Conservation (phyloP, 768 basidiomycete species). For the Suillus luteus region DNA sequence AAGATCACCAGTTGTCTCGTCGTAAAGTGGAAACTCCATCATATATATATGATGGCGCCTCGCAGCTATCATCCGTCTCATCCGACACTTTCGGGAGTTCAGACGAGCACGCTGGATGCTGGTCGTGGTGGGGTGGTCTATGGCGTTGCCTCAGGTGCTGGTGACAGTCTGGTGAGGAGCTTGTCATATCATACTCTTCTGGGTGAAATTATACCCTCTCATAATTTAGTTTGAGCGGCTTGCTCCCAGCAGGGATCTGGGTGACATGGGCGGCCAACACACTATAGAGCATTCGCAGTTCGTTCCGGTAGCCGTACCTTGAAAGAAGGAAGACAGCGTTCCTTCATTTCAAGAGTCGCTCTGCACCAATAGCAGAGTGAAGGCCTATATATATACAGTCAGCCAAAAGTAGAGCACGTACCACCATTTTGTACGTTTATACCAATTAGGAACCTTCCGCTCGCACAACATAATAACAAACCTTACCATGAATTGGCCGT, state of each 20-base stretch:
- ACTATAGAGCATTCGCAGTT: not conserved
- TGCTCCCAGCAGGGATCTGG: not conserved
- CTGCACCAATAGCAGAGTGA: not conserved
- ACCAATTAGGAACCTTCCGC: not conserved
- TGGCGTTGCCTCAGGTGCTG: constrained; percentile 28
- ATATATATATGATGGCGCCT: constrained; percentile 27
- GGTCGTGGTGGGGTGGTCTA: constrained; percentile 23
- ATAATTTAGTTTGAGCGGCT: no score
- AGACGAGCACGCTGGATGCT: constrained; percentile 23
- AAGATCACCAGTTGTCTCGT: constrained; percentile 12
- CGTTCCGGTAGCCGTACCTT: not conserved
- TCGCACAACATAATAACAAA: not conserved
- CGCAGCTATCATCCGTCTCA: constrained; percentile 27
- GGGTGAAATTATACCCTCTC: not conserved
- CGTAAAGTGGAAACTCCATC: constrained; percentile 15
- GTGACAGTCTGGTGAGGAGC: constrained; percentile 17
- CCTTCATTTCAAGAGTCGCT: not conserved
- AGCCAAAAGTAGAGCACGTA: not conserved
- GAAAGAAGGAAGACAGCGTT: not conserved
- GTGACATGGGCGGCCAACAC: not conserved
- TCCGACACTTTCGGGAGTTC: constrained; percentile 20
- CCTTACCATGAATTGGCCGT: not conserved
- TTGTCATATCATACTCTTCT: not conserved
- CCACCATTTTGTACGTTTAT: not conserved
- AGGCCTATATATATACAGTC: not conserved